These are phyloP conservation scores for Aureobasidium sp. DNA, from an alignment of 2,329 filamentous ascomycete species.

Conservation along the genomic window DNA sequence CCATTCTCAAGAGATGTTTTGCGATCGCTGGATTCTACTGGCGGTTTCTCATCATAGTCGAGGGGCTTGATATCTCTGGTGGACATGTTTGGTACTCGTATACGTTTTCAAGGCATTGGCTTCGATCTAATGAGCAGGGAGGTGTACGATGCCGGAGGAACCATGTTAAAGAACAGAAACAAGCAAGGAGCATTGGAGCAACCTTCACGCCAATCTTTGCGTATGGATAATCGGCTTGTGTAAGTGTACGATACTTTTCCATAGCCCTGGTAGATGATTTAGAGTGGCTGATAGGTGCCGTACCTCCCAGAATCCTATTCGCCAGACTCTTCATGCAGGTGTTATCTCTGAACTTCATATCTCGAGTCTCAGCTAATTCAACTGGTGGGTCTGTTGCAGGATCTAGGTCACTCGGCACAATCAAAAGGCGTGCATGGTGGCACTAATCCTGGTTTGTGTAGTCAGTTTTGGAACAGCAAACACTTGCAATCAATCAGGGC, in stretches of 20 bases:
- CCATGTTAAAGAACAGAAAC: background rate
- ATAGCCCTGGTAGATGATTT: background rate
- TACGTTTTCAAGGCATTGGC: background rate
- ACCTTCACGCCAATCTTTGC: background rate
- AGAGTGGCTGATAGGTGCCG: background rate
- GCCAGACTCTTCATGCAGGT: background rate
- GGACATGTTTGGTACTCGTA: background rate
- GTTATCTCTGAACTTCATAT: background rate
- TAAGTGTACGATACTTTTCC: background rate
- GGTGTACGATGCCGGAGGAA: background rate
- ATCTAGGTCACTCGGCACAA: background rate
- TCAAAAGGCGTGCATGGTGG: background rate
- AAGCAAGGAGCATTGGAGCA: background rate
- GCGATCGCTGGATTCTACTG: background rate
- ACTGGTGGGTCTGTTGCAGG: background rate
- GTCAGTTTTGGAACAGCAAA: background rate
- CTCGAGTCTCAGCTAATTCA: background rate
- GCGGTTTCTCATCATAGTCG: background rate
- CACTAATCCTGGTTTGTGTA: background rate
- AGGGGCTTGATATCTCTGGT: background rate
- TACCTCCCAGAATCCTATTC: background rate
- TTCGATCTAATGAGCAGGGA: background rate
- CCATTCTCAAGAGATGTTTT: slow-evolving; percentile 18
- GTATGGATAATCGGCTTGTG: slow-evolving; percentile 6
- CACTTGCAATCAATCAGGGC: background rate